Evolutionary conservation across 805 yeast genomes (phyloP).

Genomic region (Blastobotrys parvus): DNA sequence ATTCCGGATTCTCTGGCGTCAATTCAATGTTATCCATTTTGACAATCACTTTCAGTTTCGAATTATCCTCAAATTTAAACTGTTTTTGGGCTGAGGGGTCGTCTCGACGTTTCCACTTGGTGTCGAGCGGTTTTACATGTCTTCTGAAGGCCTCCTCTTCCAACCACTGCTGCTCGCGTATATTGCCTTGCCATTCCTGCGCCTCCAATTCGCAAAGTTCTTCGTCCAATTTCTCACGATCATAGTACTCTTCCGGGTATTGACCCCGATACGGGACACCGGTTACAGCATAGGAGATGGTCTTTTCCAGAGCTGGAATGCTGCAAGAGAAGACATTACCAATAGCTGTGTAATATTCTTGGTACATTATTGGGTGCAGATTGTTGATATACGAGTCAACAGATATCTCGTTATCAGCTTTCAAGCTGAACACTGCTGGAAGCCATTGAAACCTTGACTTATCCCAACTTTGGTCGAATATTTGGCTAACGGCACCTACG

Average conservation of each 20-base stretch:
- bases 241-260: not conserved
- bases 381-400: conserved; percentile 35
- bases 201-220: conserved; percentile 1
- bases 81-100: not conserved
- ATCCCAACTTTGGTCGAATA: too few relatives aligned
- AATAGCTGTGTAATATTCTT: conserved; percentile 27
- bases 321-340: conserved; percentile 26
- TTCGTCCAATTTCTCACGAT: not conserved
- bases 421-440: conserved; percentile 24
- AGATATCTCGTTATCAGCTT: not conserved
- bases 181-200: conserved; percentile 2
- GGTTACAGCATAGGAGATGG: conserved; percentile 17
- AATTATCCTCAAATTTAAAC: not conserved
- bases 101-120: not conserved
- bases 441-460: conserved; percentile 38
- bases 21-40: conserved; percentile 35
- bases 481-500: conserved; percentile 9
- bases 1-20: conserved; percentile 34
- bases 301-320: conserved; percentile 30
- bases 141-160: not conserved
- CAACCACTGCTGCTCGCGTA: too few relatives aligned
- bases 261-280: not conserved
- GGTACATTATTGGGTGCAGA: conserved; percentile 29
- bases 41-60: conserved; percentile 28
- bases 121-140: not conserved